A percentile compares a stretch with the other conserved stretches of the same genome.
phyloP scores from a whole-genome alignment of 352 stramenopile species.

The Globisporangium canariense region DNA sequence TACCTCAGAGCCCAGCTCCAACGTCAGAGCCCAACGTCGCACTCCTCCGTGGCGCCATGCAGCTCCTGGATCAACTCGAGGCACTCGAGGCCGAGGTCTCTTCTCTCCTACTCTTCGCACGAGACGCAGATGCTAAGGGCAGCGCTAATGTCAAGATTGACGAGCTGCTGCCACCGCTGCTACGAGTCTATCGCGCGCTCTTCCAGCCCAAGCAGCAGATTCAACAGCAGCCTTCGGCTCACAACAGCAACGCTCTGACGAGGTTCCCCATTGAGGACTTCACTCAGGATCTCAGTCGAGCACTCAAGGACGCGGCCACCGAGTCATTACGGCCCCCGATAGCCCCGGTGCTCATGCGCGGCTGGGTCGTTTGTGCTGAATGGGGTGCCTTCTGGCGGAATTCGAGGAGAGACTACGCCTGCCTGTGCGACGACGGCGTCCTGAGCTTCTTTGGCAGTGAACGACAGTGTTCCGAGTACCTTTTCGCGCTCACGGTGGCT shows the following conservation, averaged over 20 bases:
- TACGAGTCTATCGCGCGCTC: conserved; percentile 1
- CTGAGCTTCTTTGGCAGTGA: conserved; percentile 53
- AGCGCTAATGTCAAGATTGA: conserved; percentile 1
- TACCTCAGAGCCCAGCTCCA: neutral
- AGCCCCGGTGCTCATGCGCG: conserved; percentile 31
- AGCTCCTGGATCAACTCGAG: conserved; percentile 1
- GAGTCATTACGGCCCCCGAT: conserved; percentile 11
- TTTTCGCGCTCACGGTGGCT: conserved; percentile 46
- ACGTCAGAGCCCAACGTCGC: neutral
- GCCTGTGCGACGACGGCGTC: conserved; percentile 54
- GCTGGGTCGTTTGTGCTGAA: conserved; percentile 53
- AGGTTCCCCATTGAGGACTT: conserved; percentile 11
- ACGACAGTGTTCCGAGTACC: conserved; percentile 44
- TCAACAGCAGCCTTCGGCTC: neutral
- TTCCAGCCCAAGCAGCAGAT: neutral
- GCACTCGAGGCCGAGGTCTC: conserved; percentile 6
- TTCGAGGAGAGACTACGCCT: conserved; percentile 53
- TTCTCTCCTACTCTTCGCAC: conserved; percentile 2
- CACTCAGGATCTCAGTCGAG: conserved; percentile 9
- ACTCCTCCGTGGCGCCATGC: conserved; percentile 8
- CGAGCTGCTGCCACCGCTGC: conserved; percentile 7
- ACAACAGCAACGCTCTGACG: too few species aligned
- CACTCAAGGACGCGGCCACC: conserved; percentile 18
- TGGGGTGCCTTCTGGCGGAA: conserved; percentile 69
- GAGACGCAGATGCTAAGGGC: neutral